Evolutionary conservation across 495 filamentous ascomycete species (phyloP).

Genomic region (Cercophora samala): DNA sequence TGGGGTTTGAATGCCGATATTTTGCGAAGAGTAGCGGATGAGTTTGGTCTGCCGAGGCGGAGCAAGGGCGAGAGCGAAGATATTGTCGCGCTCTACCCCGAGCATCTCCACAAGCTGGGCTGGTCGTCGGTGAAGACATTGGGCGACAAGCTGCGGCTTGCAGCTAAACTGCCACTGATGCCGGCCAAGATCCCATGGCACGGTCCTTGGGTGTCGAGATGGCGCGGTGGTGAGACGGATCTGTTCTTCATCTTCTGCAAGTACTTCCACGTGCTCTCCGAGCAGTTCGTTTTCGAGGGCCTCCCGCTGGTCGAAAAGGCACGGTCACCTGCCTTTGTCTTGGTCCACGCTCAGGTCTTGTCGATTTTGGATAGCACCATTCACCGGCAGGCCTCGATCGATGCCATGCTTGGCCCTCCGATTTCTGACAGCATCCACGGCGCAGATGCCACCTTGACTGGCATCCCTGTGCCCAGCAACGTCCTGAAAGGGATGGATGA

Average conservation of each 20-base stretch:
- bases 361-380: conserved; percentile 80
- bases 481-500: conserved; percentile 82
- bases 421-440: conserved; percentile 78
- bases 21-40: conserved; percentile 67
- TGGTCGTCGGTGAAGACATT: conserved; percentile 66
- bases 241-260: conserved; percentile 93
- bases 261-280: conserved; percentile 78
- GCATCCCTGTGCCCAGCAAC: conserved; percentile 52
- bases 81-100: conserved; percentile 70
- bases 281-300: conserved; percentile 71
- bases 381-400: conserved; percentile 60
- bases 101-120: conserved; percentile 62
- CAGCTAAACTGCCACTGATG: conserved; percentile 64
- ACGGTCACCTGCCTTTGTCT: conserved; percentile 74
- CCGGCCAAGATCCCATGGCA: conserved; percentile 76
- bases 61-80: conserved; percentile 51
- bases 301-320: conserved; percentile 58
- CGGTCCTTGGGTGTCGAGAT: conserved; percentile 80
- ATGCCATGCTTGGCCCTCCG: conserved; percentile 54
- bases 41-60: conserved; percentile 53
- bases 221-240: conserved; percentile 88
- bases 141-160: conserved; percentile 62
- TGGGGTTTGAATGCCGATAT: conserved; percentile 68
- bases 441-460: conserved; percentile 67
- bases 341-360: conserved; percentile 84